Evolutionary conservation across 2,329 filamentous ascomycete genomes (phyloP), one percentile per base, ranked within the genome.

Genomic region (Parafenestella ontariensis): DNA sequence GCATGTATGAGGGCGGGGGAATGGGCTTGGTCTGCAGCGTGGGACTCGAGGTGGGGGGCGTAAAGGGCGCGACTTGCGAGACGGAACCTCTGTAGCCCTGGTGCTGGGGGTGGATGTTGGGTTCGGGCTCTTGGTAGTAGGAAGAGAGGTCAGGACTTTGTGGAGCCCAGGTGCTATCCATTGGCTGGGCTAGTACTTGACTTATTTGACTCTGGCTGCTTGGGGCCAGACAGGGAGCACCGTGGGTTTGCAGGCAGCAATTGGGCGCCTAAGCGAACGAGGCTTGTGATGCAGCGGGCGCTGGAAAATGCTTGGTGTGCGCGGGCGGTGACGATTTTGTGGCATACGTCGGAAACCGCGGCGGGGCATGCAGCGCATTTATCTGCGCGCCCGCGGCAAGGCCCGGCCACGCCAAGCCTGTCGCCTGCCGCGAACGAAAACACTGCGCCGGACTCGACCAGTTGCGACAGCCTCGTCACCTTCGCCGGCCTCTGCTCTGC

Each of bases 121-220:
- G 68, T 57, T 77, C 68, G 53, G 66, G 71, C 59, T 77, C 72
- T 64, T 76, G 66, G 63, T 79, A 69, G 68, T 81, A 78, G 68
- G 76, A 78, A 57, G 83, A 82, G 62, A 85, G 77, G 60, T 78
- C 75, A 50, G 78, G 77, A 49, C 73, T 75, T 56, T 75, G 74
- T 41, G 79, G 78, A 42, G 77, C 74, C 64, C 76, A 79, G 36
- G 66, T 58, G 51, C 46, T 46, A 52, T 68, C 69, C 66, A 75
- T 73, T 71, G 67, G 64, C 61, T 55, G 49, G 37, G 46, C 11
- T 31, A 54, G 50, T 53, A 56, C 15, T 23, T 34, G 36, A 39
- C 24, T 43, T 34, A n/a, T 34, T 34, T 3, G 17, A 34, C 15
- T 17, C 3, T 34, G 3, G 31, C 31, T 34, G 31, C 31, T 34